Evolutionary conservation across 2,329 filamentous ascomycete species (phyloP).

Genomic region (Dothistroma septosporum): DNA sequence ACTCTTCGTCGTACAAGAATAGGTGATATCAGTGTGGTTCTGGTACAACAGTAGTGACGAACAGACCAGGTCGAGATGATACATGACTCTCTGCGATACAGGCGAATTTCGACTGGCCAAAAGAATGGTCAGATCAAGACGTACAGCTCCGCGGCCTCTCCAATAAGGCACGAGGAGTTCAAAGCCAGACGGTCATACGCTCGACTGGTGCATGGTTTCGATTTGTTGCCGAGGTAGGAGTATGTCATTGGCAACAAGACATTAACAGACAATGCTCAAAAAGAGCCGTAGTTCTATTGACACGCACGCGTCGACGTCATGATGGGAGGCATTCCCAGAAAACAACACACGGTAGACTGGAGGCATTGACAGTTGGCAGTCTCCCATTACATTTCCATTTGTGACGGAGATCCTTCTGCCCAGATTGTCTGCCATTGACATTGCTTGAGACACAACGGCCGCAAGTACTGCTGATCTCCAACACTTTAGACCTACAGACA

Average conservation of each 20-base stretch:
- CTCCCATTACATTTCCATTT: not conserved
- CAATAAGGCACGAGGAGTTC: no score
- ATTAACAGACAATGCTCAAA: not conserved
- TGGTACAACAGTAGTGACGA: no score
- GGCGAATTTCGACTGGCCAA: not conserved
- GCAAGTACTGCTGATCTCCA: not conserved
- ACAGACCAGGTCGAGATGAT: not conserved
- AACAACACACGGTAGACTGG: not conserved
- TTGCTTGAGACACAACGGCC: not conserved
- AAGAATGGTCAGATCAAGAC: not conserved
- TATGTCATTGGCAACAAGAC: no score
- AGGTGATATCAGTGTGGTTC: no score
- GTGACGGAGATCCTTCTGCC: not conserved
- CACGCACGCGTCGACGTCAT: not conserved
- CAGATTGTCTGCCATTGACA: not conserved
- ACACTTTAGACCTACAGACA: not conserved
- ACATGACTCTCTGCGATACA: not conserved
- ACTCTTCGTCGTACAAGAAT: not conserved
- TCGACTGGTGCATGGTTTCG: not conserved
- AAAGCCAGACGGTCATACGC: no score
- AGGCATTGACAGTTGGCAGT: not conserved
- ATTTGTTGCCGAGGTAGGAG: no score
- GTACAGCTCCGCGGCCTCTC: no score
- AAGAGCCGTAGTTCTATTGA: not conserved
- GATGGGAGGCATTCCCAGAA: not conserved